Conservation (phyloP, 495 filamentous ascomycete species). For the Aspergillus panamensis region DNA sequence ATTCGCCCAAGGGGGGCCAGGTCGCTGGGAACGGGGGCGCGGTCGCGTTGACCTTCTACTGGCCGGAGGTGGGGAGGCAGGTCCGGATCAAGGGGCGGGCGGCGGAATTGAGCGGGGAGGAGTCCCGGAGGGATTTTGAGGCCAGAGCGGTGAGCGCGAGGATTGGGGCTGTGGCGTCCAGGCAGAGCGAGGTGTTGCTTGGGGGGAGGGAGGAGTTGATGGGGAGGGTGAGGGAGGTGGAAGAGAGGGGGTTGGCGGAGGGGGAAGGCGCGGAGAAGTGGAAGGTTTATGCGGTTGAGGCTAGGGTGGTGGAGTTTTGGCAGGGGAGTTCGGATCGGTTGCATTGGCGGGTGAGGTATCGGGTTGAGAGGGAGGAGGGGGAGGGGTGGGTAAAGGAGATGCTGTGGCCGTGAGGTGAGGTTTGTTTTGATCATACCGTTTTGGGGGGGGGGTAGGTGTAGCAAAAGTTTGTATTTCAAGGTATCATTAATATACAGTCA, state of each 20-base stretch:
- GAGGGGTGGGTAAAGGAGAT: constrained; percentile 13
- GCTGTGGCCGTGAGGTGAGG: constrained; percentile 16
- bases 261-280: constrained; percentile 11
- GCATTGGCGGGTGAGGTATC: constrained; percentile 12
- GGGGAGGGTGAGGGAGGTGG: background rate
- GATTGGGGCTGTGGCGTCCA: constrained; percentile 17
- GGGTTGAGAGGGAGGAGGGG: background rate
- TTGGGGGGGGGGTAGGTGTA: no score
- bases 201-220: background rate
- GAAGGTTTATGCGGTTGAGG: constrained; percentile 19
- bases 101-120: constrained; percentile 5
- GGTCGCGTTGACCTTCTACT: constrained; percentile 23
- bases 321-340: constrained; percentile 14
- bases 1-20: constrained; percentile 19
- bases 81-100: constrained; percentile 15
- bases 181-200: constrained; percentile 18
- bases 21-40: background rate
- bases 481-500: no score
- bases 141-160: constrained; percentile 13
- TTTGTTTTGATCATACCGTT: no score
- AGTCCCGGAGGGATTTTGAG: constrained; percentile 14
- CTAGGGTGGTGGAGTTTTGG: constrained; percentile 15
- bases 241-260: background rate
- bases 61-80: constrained; percentile 19
- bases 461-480: no score